Conservation (phyloP, 805 yeast genomes). For the Clavispora asparagi region DNA sequence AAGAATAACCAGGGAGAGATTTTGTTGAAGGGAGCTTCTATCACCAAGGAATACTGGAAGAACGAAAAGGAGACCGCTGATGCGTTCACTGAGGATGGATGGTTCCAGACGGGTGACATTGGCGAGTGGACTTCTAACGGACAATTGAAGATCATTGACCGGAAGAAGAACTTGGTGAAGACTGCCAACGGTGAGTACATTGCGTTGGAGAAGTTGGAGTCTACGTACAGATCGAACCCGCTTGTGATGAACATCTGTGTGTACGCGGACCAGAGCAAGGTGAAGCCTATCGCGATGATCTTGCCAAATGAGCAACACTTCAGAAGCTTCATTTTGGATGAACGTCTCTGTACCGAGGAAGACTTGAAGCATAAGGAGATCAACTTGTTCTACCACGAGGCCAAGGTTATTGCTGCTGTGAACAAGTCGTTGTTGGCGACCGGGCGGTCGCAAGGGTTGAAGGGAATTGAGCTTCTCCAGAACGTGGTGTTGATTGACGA, state of each 20-base stretch:
- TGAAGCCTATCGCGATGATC: conserved; percentile 88
- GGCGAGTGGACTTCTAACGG: conserved; percentile 88
- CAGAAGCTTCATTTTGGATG: conserved; percentile 49
- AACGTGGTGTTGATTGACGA: conserved; percentile 76
- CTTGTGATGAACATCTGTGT: conserved; percentile 80
- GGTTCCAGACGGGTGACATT: conserved; percentile 97
- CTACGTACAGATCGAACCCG: conserved; percentile 79
- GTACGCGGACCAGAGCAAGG: conserved; percentile 83
- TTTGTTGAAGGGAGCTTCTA: conserved; percentile 68
- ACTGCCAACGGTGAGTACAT: conserved; percentile 96
- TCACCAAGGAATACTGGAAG: conserved; percentile 72
- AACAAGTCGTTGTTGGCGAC: conserved; percentile 60
- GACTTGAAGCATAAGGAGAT: conserved; percentile 41
- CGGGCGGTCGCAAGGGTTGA: conserved; percentile 75
- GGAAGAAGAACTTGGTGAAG: conserved; percentile 93
- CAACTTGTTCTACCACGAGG: conserved; percentile 50
- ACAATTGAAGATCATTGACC: conserved; percentile 77
- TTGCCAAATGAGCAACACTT: conserved; percentile 72
- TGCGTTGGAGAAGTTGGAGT: conserved; percentile 91
- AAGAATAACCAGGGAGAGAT: conserved; percentile 92
- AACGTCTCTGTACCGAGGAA: conserved; percentile 42
- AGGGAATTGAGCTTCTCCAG: conserved; percentile 78
- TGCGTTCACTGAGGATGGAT: conserved; percentile 79
- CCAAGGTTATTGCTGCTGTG: conserved; percentile 50
- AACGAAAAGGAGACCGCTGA: conserved; percentile 75